Evolutionary conservation across 176 grass and related monocot species (phyloP).

Genomic region (Carex parvula): DNA sequence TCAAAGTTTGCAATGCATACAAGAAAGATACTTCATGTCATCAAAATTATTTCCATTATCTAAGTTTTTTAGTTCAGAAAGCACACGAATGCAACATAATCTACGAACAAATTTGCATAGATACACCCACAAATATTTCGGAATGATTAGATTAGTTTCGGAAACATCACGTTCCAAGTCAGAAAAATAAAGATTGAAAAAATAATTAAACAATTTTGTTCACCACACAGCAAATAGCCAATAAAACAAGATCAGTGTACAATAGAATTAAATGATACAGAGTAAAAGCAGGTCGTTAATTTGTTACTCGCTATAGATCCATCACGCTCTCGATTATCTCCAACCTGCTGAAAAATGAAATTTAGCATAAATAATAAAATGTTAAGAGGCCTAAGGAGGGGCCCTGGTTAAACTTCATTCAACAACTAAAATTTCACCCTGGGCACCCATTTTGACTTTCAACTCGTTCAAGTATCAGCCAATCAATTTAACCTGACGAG

Average conservation of each 20-base stretch:
- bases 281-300: conserved; percentile 6
- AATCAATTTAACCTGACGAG: background rate
- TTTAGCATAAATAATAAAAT: background rate
- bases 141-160: background rate
- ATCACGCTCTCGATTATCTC: background rate
- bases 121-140: conserved; percentile 12
- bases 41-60: background rate
- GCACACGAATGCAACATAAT: background rate
- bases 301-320: background rate
- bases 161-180: background rate
- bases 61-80: background rate
- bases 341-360: background rate
- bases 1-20: background rate
- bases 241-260: conserved; percentile 14
- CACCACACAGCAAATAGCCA: background rate
- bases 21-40: background rate
- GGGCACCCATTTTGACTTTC: background rate
- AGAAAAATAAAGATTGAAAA: conserved; percentile 13
- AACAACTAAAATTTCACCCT: background rate
- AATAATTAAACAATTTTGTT: conserved; percentile 20
- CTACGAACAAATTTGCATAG: background rate
- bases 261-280: conserved; percentile 21
- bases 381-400: background rate
- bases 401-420: conserved; percentile 9
- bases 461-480: background rate